Evolutionary conservation across 73 alveolate species (phyloP).

Genomic region (Paramecium primaurelia): DNA sequence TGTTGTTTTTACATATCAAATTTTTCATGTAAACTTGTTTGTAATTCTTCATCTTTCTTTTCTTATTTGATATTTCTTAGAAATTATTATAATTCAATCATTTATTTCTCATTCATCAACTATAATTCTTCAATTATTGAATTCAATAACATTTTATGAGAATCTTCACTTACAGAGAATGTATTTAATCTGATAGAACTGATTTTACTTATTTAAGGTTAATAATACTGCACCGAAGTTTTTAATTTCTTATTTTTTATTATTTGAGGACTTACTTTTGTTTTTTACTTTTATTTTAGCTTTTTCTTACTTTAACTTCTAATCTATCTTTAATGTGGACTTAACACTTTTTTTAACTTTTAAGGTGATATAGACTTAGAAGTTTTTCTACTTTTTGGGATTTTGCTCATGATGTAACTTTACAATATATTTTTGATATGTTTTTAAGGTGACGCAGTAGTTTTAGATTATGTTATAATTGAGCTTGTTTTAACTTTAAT

Average conservation of each 20-base stretch:
- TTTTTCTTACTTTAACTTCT: background rate
- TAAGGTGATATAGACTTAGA: conserved; percentile 7
- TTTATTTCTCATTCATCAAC: background rate
- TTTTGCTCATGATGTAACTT: background rate
- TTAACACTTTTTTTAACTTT: background rate
- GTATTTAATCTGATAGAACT: conserved; percentile 33
- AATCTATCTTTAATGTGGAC: background rate
- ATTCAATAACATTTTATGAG: background rate
- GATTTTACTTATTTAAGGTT: background rate
- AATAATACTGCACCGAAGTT: background rate
- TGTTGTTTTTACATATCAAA: background rate
- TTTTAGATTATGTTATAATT: background rate
- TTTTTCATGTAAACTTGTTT: conserved; percentile 12
- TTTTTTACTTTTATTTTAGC: background rate
- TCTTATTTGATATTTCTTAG: background rate
- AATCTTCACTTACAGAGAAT: background rate
- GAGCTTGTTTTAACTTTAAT: background rate
- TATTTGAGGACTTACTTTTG: background rate
- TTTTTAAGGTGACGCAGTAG: background rate
- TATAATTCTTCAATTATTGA: background rate
- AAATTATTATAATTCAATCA: background rate
- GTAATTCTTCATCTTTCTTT: conserved; percentile 2
- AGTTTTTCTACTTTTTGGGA: background rate
- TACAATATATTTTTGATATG: background rate
- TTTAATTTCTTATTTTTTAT: background rate